These are phyloP conservation scores for Plasmodium chabaudi DNA, from an alignment of 169 alveolate species.

Conservation along the genomic window DNA sequence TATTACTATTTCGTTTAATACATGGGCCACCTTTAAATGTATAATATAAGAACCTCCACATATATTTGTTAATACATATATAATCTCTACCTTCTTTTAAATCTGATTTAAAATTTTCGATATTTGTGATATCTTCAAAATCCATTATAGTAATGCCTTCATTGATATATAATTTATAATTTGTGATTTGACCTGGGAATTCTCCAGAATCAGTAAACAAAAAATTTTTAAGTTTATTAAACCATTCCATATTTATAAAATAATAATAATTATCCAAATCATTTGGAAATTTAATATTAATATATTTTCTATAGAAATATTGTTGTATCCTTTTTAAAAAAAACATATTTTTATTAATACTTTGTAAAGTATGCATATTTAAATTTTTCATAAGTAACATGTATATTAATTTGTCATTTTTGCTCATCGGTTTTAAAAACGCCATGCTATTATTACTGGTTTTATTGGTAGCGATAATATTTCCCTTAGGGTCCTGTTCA, in stretches of 20 bases:
- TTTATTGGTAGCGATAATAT: neutral
- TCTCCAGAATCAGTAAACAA: conserved; percentile 17
- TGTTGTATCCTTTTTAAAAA: conserved; percentile 63
- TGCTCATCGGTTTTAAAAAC: neutral
- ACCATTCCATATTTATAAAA: conserved; percentile 47
- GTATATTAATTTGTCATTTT: conserved; percentile 8
- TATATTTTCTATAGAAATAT: conserved; percentile 59
- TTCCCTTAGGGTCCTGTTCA: neutral
- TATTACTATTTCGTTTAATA: conserved; percentile 44
- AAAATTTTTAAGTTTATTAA: conserved; percentile 40
- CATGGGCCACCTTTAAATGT: conserved; percentile 57
- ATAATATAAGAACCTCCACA: conserved; percentile 66
- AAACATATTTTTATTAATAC: conserved; percentile 38
- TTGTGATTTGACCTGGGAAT: conserved; percentile 47
- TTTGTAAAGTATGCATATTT: neutral
- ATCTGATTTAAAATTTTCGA: conserved; percentile 32
- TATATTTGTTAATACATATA: conserved; percentile 62
- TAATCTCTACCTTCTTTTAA: conserved; percentile 67
- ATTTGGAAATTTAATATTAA: conserved; percentile 56
- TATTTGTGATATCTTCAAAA: conserved; percentile 7
- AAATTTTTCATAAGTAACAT: neutral
- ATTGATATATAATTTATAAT: conserved; percentile 32
- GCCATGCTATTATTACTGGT: no score
- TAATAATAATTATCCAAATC: conserved; percentile 31
- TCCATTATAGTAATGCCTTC: neutral